Percentiles rank a stretch among this genome's conserved stretches.
These are phyloP conservation scores for Zygnema circumcarinatum DNA, from an alignment of 139 green algal genomes.

Conservation along the genomic window DNA sequence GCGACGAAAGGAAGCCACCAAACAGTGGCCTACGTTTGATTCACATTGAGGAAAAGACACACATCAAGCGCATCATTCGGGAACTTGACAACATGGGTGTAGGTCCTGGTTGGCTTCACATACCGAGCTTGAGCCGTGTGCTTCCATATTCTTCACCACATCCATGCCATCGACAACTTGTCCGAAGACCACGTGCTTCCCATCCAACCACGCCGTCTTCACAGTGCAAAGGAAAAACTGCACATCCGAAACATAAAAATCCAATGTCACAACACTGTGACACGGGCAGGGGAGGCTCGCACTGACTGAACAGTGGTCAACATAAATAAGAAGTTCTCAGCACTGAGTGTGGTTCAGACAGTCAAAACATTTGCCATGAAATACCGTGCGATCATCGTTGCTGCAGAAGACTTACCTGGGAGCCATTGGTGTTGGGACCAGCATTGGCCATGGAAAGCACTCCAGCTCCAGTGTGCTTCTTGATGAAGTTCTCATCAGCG, in stretches of 20 bases:
- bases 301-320: neutral
- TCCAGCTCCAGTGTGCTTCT: constrained; percentile 77
- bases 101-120: no score
- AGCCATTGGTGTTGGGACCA: constrained; percentile 77
- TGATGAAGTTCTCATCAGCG: constrained; percentile 79
- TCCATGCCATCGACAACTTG: constrained; percentile 95
- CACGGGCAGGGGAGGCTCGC: neutral
- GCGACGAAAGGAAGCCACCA: no score
- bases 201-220: constrained; percentile 67
- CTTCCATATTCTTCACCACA: constrained; percentile 91
- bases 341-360: no score
- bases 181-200: constrained; percentile 92
- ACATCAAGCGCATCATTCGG: no score
- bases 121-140: constrained; percentile 73
- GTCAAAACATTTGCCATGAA: no score
- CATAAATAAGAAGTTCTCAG: neutral
- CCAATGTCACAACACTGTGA: neutral
- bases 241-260: constrained; percentile 5
- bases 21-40: no score
- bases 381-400: no score
- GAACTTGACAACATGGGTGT: no score
- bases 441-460: constrained; percentile 72
- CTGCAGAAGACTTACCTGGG: no score
- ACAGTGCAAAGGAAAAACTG: constrained; percentile 71
- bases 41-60: no score